Conservation (phyloP, 768 basidiomycete genomes). For the Thelephora aurantiotincta region DNA sequence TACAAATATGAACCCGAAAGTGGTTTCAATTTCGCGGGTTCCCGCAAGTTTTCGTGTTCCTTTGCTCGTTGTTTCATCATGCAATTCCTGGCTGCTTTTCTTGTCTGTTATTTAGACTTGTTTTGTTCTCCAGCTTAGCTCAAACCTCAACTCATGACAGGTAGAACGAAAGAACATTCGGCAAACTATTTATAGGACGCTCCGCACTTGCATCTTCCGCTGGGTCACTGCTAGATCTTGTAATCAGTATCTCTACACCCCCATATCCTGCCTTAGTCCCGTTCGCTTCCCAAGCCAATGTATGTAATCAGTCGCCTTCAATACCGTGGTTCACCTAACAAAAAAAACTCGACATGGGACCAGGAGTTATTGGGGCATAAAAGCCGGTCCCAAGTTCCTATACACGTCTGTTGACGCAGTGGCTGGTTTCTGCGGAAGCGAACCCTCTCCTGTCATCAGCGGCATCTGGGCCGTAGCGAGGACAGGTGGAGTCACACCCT, state of each 20-base stretch:
- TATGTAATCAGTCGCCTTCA: not conserved
- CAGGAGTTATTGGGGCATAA: not conserved
- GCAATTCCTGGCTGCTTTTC: not conserved
- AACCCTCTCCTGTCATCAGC: not conserved
- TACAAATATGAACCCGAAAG: conserved; percentile 4
- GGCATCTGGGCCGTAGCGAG: not conserved
- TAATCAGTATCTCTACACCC: not conserved
- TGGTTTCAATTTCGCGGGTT: conserved; percentile 8
- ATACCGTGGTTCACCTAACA: no score
- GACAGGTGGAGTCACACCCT: not conserved
- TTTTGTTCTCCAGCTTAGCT: no score
- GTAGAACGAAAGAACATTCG: no score
- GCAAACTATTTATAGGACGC: no score
- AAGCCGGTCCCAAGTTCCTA: conserved; percentile 1
- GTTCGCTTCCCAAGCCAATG: not conserved
- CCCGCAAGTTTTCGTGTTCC: conserved; percentile 6
- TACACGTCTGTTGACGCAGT: not conserved
- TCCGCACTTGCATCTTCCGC: no score
- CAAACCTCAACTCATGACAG: no score
- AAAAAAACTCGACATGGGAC: no score
- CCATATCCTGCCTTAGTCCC: not conserved
- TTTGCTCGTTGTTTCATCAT: not conserved
- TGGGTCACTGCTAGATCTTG: no score
- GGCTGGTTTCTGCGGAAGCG: not conserved
- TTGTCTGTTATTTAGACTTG: not conserved